These are phyloP conservation scores for Arabis hirsuta DNA, from an alignment of 345 rosid species.

Conservation along the genomic window DNA sequence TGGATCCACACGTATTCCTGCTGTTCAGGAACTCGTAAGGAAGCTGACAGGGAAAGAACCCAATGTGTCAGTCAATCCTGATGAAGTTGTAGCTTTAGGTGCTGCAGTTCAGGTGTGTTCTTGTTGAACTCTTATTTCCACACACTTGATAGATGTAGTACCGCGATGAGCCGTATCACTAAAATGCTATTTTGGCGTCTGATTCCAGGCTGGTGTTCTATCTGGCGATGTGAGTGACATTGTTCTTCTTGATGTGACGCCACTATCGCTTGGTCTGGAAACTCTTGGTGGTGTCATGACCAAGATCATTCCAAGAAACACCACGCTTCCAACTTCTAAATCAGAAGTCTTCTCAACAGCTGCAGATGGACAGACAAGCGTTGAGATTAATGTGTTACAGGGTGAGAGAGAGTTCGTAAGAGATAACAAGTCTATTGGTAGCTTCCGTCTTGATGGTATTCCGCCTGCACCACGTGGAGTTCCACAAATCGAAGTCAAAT, in stretches of 20 bases:
- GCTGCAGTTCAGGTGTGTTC: constrained; percentile 94
- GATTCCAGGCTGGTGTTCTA: constrained; percentile 84
- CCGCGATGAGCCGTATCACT: too few species aligned
- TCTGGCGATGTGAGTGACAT: constrained; percentile 97
- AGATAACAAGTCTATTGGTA: constrained; percentile 93
- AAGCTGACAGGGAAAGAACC: constrained; percentile 94
- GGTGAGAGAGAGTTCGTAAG: constrained; percentile 98
- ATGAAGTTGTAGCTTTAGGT: constrained; percentile 97
- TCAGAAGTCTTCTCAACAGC: constrained; percentile 99
- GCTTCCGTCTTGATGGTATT: constrained; percentile 75
- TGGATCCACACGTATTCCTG: constrained; percentile 97
- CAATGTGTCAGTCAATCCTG: constrained; percentile 97
- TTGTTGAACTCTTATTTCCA: background rate
- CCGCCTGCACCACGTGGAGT: constrained; percentile 96
- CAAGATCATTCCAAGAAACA: constrained; percentile 90
- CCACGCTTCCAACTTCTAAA: constrained; percentile 96
- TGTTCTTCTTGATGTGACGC: constrained; percentile 87
- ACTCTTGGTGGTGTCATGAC: constrained; percentile 99
- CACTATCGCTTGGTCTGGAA: constrained; percentile 88
- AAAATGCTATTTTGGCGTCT: too few species aligned
- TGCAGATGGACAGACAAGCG: constrained; percentile 99
- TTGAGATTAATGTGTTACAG: constrained; percentile 94
- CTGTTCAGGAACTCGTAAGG: constrained; percentile 93
- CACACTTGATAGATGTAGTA: too few species aligned
- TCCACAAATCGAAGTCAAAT: constrained; percentile 92